Evolutionary conservation across 352 stramenopile genomes (phyloP), one percentile per base, ranked within the genome.

Genomic region (Phytophthora citrophthora): DNA sequence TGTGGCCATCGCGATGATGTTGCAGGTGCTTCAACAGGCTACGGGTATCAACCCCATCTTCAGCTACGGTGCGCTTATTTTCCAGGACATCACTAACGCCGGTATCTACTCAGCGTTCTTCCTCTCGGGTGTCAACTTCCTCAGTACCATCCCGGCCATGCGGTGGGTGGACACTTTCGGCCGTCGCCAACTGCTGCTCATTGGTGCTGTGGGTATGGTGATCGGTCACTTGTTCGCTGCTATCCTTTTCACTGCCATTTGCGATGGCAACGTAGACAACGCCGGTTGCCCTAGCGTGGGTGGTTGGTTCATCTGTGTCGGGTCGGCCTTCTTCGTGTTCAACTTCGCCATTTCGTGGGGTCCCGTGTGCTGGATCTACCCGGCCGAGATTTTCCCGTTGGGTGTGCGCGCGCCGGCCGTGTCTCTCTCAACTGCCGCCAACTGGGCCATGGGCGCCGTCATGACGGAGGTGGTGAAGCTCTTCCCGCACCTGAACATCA

Each of bases 331-430:
- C 41, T 47, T 47, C 41, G 41, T 47, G 7, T 47, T 47, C 41
- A 47, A 47, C 41, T 47, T 47, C 38, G 38, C 38, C 38, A 44
- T 44, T n/a, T 44, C 38, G 38, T 44, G 38, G 38, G 38, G 38
- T 26, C 44, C 77, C n/a, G 51, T 81, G 15, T 47, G 70, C 29
- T 86, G 77, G 77, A 68, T 86, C 43, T 81, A 83, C 52, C 76
- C 76, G 5, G 56, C 70, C 29, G 77, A 87, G 71, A 68, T 80
- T 27, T 86, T 84, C 56, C 68, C 75, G 8, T 54, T 79, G 15
- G 64, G 60, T 20, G 70, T 83, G 47, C 53, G 53, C n/a, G 53
- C 53, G 6, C 26, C 40, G 40, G 53, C 39, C 9, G 40, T 60
- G 26, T 11, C 53, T 8, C 16, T 60, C 5, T 60, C 53, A 5